A percentile compares a stretch with the other conserved stretches of the same genome.
Evolutionary conservation across 2,329 filamentous ascomycete genomes (phyloP).

Genomic region (Diaporthe longicolla): DNA sequence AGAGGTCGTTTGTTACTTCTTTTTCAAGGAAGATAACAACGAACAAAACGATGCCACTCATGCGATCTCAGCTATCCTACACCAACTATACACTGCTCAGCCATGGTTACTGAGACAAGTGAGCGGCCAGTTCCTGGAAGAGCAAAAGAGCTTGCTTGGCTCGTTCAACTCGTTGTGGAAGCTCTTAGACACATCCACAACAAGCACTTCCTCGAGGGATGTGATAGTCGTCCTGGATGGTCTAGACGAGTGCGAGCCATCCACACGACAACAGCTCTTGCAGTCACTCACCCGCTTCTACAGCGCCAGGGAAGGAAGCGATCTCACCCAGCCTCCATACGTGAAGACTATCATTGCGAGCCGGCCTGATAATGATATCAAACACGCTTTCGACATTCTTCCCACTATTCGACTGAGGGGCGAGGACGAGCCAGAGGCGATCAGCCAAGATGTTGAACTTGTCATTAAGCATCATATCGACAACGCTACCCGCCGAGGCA

Average conservation of each 20-base stretch:
- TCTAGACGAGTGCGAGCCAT: constrained; percentile 44
- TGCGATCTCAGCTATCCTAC: constrained; percentile 36
- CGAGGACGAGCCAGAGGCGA: constrained; percentile 43
- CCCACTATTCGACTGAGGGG: constrained; percentile 42
- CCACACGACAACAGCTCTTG: constrained; percentile 36
- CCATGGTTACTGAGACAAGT: constrained; percentile 14
- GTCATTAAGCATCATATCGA: constrained; percentile 43
- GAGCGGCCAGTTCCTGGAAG: not conserved
- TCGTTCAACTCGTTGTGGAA: constrained; percentile 34
- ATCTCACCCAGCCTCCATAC: constrained; percentile 25
- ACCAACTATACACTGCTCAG: constrained; percentile 41
- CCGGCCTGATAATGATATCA: constrained; percentile 44
- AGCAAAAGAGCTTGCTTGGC: constrained; percentile 11
- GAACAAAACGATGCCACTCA: constrained; percentile 39
- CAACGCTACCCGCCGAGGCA: constrained; percentile 38
- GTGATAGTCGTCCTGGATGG: constrained; percentile 45
- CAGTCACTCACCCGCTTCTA: constrained; percentile 39
- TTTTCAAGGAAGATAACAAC: constrained; percentile 43
- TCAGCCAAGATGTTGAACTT: constrained; percentile 41
- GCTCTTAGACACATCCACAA: constrained; percentile 22
- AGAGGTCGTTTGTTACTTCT: constrained; percentile 43
- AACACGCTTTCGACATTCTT: constrained; percentile 40
- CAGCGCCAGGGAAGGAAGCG: not conserved
- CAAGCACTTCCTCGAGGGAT: constrained; percentile 24
- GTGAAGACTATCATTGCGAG: constrained; percentile 45